Percentiles rank a stretch among this genome's conserved stretches.
Conservation (phyloP, 768 basidiomycete species). For the Mycena venus region DNA sequence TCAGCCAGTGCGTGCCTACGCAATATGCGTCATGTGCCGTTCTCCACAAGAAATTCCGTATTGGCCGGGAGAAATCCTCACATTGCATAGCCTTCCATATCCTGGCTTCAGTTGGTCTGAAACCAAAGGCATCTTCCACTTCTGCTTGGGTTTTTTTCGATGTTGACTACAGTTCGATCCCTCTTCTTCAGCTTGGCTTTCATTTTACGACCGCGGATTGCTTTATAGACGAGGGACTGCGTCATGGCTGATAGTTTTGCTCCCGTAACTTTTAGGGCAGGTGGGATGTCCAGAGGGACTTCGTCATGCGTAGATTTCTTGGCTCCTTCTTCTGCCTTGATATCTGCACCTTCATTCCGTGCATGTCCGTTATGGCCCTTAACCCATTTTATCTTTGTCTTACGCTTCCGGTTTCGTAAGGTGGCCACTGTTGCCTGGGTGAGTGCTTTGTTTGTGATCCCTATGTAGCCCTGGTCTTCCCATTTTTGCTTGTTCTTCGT, state of each 20-base stretch:
- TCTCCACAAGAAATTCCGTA: slow-evolving; percentile 33
- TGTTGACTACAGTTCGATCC: neutral
- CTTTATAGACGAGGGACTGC: too few species aligned
- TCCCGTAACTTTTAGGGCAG: too few species aligned
- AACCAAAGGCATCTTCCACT: neutral
- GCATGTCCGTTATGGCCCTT: slow-evolving; percentile 42
- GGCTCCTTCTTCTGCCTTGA: slow-evolving; percentile 33
- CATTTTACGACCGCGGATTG: neutral
- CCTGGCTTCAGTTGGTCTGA: neutral
- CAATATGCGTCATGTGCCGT: slow-evolving; percentile 35
- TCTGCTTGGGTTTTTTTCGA: slow-evolving; percentile 20
- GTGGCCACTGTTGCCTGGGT: slow-evolving; percentile 7
- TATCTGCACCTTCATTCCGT: too few species aligned
- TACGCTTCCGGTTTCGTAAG: slow-evolving; percentile 26
- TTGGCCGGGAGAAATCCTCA: slow-evolving; percentile 25
- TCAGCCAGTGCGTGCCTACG: slow-evolving; percentile 32
- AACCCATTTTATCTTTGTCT: slow-evolving; percentile 38
- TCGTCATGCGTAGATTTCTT: neutral
- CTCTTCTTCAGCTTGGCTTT: neutral
- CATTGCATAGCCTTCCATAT: slow-evolving; percentile 27
- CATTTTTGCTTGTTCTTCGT: slow-evolving; percentile 33
- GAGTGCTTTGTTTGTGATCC: slow-evolving; percentile 26
- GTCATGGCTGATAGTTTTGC: slow-evolving; percentile 33
- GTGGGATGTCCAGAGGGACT: neutral
- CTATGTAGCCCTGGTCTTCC: slow-evolving; percentile 45